Evolutionary conservation across 2,329 filamentous ascomycete species (phyloP).

Genomic region (Botrytis pseudocinerea): DNA sequence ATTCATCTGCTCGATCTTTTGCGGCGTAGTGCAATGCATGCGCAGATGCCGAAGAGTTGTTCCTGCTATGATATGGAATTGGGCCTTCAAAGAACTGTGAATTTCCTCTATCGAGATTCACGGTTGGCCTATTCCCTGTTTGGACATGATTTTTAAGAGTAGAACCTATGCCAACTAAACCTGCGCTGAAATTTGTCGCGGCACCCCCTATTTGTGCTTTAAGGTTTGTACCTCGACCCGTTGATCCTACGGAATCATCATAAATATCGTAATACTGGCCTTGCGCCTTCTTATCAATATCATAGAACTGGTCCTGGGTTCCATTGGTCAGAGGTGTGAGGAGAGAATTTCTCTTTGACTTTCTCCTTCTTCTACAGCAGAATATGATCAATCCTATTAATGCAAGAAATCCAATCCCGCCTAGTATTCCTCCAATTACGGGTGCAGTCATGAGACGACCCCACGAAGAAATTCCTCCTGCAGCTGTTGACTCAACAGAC

Average conservation of each 20-base stretch:
- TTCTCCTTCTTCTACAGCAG: conserved; percentile 33
- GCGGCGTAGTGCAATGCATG: conserved; percentile 25
- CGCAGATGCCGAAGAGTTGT: conserved; percentile 40
- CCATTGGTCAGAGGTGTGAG: conserved; percentile 36
- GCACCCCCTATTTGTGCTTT: conserved; percentile 28
- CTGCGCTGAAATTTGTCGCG: conserved; percentile 30
- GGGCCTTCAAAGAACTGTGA: conserved; percentile 50
- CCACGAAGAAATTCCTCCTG: conserved; percentile 31
- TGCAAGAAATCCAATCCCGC: conserved; percentile 36
- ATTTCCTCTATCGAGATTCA: conserved; percentile 55
- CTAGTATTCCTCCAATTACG: conserved; percentile 39
- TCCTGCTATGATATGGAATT: conserved; percentile 44
- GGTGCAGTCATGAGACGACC: conserved; percentile 29
- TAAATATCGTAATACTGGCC: conserved; percentile 15
- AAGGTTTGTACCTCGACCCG: conserved; percentile 29
- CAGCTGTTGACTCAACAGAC: conserved; percentile 28
- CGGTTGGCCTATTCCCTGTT: conserved; percentile 43
- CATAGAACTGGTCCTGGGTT: conserved; percentile 33
- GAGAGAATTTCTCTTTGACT: conserved; percentile 31
- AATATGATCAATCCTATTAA: conserved; percentile 36
- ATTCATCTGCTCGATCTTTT: conserved; percentile 46
- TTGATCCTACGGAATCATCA: conserved; percentile 28
- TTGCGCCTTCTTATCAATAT: conserved; percentile 29
- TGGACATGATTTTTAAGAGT: conserved; percentile 37
- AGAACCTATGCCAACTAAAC: conserved; percentile 33